phyloP scores from a whole-genome alignment of 2,329 filamentous ascomycete species.

The Fusarium sambucinum region DNA sequence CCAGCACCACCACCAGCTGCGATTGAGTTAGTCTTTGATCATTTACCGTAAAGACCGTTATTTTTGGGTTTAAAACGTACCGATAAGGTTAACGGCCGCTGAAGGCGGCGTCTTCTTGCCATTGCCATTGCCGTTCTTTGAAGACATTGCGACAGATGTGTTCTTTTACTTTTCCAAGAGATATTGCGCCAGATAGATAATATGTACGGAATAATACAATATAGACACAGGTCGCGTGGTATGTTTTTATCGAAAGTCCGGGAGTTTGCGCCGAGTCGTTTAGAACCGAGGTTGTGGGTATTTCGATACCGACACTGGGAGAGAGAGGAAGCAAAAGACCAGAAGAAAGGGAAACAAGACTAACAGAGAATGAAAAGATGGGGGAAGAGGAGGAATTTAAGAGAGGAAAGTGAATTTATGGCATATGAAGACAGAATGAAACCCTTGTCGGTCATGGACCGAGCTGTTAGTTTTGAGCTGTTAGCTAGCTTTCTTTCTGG shows the following conservation, averaged over 20 bases:
- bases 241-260: not conserved
- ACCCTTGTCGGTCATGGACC: slow-evolving; percentile 32
- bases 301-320: slow-evolving; percentile 4
- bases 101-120: slow-evolving; percentile 80
- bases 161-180: not conserved
- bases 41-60: not conserved
- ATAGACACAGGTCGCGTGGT: not conserved
- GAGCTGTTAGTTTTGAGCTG: slow-evolving; percentile 4
- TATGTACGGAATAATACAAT: not conserved
- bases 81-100: slow-evolving; percentile 90
- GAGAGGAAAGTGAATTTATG: not conserved
- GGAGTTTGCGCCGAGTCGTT: slow-evolving; percentile 27
- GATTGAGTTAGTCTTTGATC: slow-evolving; percentile 36
- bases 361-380: slow-evolving; percentile 12
- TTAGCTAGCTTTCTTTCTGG: not conserved
- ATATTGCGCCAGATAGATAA: slow-evolving; percentile 11
- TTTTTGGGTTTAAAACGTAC: slow-evolving; percentile 61
- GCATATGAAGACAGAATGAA: slow-evolving; percentile 20
- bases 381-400: slow-evolving; percentile 33
- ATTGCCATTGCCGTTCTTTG: slow-evolving; percentile 50
- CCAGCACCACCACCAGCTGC: slow-evolving; percentile 94
- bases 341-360: not conserved
- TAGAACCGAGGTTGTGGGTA: slow-evolving; percentile 41
- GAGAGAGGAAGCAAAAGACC: not conserved
- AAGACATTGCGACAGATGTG: slow-evolving; percentile 50